phyloP scores from a whole-genome alignment of 2,329 filamentous ascomycete species.

The Neonectria coccinea region DNA sequence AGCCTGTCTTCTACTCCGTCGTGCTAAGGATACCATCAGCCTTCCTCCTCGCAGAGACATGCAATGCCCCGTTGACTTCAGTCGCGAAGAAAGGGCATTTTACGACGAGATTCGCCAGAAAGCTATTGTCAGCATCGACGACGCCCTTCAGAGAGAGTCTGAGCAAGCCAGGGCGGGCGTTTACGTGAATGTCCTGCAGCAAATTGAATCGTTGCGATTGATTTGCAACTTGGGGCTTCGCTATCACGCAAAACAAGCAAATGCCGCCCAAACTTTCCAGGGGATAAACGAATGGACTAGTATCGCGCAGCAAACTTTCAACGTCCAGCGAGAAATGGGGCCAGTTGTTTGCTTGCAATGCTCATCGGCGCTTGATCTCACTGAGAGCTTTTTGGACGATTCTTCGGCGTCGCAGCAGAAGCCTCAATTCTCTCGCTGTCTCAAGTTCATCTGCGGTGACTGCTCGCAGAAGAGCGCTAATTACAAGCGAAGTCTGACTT shows the following conservation, averaged over 20 bases:
- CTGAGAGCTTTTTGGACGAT: slow-evolving; percentile 41
- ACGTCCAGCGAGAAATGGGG: slow-evolving; percentile 46
- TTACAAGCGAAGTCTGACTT: slow-evolving; percentile 11
- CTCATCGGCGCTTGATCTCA: slow-evolving; percentile 37
- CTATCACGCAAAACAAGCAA: slow-evolving; percentile 51
- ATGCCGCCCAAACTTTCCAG: slow-evolving; percentile 4
- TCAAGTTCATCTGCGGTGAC: slow-evolving; percentile 48
- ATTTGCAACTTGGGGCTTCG: slow-evolving; percentile 60
- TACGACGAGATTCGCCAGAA: slow-evolving; percentile 50
- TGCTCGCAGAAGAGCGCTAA: slow-evolving; percentile 37
- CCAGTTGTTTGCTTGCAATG: slow-evolving; percentile 47
- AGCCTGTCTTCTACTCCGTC: slow-evolving; percentile 53
- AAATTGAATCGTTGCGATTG: slow-evolving; percentile 58
- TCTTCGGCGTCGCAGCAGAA: neutral
- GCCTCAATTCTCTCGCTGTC: slow-evolving; percentile 49
- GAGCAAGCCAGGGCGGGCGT: slow-evolving; percentile 26
- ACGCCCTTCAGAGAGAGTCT: slow-evolving; percentile 44
- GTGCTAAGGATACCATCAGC: slow-evolving; percentile 53
- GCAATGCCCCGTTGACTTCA: slow-evolving; percentile 52
- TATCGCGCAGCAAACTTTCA: slow-evolving; percentile 51
- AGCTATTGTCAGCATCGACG: slow-evolving; percentile 49
- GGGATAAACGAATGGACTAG: slow-evolving; percentile 28
- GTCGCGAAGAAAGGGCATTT: slow-evolving; percentile 47
- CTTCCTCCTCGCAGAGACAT: slow-evolving; percentile 53
- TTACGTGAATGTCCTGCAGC: slow-evolving; percentile 57